Percentiles rank a stretch among this genome's conserved stretches.
Evolutionary conservation across 192 early-diverging fungal species (phyloP).

Genomic region (Backusella tarrabulga): DNA sequence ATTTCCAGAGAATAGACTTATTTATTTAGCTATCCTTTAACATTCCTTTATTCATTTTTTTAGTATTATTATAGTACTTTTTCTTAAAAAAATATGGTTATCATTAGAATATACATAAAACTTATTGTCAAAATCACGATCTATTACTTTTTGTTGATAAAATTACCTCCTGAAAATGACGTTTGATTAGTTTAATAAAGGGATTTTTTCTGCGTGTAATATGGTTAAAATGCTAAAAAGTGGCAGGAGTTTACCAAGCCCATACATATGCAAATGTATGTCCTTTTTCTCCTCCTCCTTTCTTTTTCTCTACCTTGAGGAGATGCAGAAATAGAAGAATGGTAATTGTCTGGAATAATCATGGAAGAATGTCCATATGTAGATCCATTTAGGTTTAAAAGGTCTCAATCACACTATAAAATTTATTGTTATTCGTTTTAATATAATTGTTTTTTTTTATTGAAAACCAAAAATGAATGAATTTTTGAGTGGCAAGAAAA

Average conservation of each 20-base stretch:
- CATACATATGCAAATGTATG: not conserved
- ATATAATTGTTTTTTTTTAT: not conserved
- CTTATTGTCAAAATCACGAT: not conserved
- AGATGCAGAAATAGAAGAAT: not conserved
- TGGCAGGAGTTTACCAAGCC: not conserved
- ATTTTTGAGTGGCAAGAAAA: not conserved
- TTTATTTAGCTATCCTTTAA: not conserved
- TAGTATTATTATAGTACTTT: conserved; percentile 2
- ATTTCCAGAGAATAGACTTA: conserved; percentile 77
- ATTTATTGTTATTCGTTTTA: not conserved
- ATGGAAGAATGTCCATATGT: not conserved
- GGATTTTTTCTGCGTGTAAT: not conserved
- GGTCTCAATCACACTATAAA: not conserved
- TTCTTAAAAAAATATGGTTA: not conserved
- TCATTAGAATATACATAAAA: conserved; percentile 5
- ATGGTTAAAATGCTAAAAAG: not conserved
- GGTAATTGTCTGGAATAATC: not conserved
- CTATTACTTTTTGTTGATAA: not conserved
- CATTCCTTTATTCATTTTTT: not conserved
- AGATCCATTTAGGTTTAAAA: not conserved
- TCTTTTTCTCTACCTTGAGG: not conserved
- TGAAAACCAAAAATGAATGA: not conserved
- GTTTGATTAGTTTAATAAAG: not conserved
- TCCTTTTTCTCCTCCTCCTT: not conserved
- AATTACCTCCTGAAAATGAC: not conserved